phyloP scores from a whole-genome alignment of 306 rosid species.

The Lagenaria siceraria region DNA sequence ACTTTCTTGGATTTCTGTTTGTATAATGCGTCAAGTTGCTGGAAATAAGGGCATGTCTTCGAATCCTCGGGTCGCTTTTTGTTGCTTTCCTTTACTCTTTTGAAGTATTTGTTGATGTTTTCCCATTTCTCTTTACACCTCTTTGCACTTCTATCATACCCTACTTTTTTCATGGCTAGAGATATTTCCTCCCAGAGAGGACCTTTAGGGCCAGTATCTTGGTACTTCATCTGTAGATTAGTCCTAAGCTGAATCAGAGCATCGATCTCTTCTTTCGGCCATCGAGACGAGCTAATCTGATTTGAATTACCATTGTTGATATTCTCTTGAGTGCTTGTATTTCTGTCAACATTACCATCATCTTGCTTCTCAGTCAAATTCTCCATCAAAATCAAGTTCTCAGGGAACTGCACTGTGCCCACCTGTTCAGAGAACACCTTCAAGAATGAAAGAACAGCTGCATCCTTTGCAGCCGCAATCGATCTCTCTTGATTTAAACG shows the following conservation, averaged over 20 bases:
- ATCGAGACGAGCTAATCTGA: slow-evolving; percentile 39
- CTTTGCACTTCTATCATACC: slow-evolving; percentile 60
- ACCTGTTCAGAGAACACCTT: slow-evolving; percentile 37
- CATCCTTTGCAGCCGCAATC: slow-evolving; percentile 59
- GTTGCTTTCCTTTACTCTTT: slow-evolving; percentile 65
- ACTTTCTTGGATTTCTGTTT: slow-evolving; percentile 28
- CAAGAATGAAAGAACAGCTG: slow-evolving; percentile 52
- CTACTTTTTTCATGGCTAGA: slow-evolving; percentile 41
- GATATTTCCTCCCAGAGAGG: slow-evolving; percentile 78
- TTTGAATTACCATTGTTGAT: slow-evolving; percentile 21
- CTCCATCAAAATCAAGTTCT: slow-evolving; percentile 6
- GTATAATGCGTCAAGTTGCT: slow-evolving; percentile 56
- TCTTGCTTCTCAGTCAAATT: slow-evolving; percentile 18
- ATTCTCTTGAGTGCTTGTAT: slow-evolving; percentile 21
- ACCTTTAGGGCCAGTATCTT: slow-evolving; percentile 49
- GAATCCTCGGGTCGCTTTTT: slow-evolving; percentile 59
- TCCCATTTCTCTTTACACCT: slow-evolving; percentile 97
- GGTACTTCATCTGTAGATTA: slow-evolving; percentile 31
- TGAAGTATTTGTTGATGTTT: slow-evolving; percentile 84
- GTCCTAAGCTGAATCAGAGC: slow-evolving; percentile 61
- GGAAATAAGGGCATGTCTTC: slow-evolving; percentile 69
- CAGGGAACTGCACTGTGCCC: slow-evolving; percentile 9
- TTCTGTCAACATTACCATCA: slow-evolving; percentile 16
- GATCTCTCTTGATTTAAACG: slow-evolving; percentile 61
- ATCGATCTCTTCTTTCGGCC: slow-evolving; percentile 82